phyloP scores from a whole-genome alignment of 129 eudicot genomes.

The Calendula officinalis region DNA sequence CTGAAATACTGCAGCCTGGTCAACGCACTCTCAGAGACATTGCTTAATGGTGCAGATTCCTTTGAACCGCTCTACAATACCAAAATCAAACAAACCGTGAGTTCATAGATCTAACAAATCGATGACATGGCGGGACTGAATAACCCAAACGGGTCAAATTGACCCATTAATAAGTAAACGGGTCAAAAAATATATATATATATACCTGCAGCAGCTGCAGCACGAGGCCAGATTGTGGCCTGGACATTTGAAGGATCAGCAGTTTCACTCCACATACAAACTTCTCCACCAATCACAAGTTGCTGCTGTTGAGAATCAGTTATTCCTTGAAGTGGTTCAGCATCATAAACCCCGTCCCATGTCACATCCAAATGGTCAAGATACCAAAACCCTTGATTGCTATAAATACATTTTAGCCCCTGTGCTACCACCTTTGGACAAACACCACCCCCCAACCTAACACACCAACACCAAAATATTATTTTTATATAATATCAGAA shows the following conservation, averaged over 20 bases:
- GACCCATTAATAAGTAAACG: neutral
- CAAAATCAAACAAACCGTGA: constrained; percentile 5
- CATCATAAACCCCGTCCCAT: constrained; percentile 68
- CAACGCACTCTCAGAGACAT: constrained; percentile 39
- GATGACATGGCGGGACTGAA: neutral
- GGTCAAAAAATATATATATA: neutral
- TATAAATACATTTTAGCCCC: constrained; percentile 82
- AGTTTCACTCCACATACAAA: constrained; percentile 96
- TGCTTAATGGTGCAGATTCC: constrained; percentile 46
- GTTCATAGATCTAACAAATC: too few relatives aligned
- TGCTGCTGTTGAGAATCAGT: constrained; percentile 48
- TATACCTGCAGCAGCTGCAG: constrained; percentile 99
- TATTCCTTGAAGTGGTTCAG: constrained; percentile 86
- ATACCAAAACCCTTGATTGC: constrained; percentile 94
- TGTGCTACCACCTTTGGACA: constrained; percentile 83
- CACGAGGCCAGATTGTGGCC: constrained; percentile 94
- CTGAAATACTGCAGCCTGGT: constrained; percentile 67
- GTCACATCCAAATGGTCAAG: constrained; percentile 87
- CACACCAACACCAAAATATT: constrained; percentile 33
- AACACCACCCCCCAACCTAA: constrained; percentile 88
- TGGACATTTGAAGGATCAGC: constrained; percentile 91
- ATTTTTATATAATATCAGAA: neutral
- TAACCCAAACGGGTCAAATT: neutral
- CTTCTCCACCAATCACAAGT: constrained; percentile 88
- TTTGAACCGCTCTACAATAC: constrained; percentile 61